phyloP scores from a whole-genome alignment of 176 grass and related monocot species.

The Eragrostis curvula region DNA sequence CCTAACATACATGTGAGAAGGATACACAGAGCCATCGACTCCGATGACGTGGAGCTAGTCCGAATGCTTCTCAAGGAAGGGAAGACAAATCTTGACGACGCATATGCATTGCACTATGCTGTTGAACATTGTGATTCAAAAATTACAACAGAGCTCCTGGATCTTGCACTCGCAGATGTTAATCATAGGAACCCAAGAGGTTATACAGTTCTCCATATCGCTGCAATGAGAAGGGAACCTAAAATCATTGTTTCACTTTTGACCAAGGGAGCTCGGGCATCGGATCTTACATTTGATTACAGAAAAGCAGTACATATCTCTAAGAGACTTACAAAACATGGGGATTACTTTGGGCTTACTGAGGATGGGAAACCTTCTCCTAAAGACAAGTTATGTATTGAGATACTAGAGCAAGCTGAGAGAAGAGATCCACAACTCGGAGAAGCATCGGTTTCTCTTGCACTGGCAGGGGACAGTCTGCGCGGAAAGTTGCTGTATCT shows the following conservation, averaged over 20 bases:
- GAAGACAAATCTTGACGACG: conserved; percentile 79
- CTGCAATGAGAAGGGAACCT: conserved; percentile 82
- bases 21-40: conserved; percentile 79
- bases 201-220: conserved; percentile 89
- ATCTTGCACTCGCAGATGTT: conserved; percentile 83
- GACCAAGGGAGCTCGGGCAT: conserved; percentile 82
- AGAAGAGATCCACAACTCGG: conserved; percentile 65
- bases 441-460: conserved; percentile 82
- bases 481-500: conserved; percentile 72
- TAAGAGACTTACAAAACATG: conserved; percentile 64
- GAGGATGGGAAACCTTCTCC: conserved; percentile 66
- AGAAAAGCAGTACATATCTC: conserved; percentile 88
- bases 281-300: conserved; percentile 69
- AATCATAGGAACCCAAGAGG: conserved; percentile 79
- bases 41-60: conserved; percentile 89
- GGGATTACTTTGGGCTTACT: conserved; percentile 50
- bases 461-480: conserved; percentile 60
- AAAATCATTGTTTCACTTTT: conserved; percentile 93
- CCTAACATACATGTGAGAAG: conserved; percentile 73
- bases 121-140: conserved; percentile 90
- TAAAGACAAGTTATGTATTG: conserved; percentile 71
- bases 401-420: conserved; percentile 84
- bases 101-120: conserved; percentile 93
- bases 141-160: conserved; percentile 85
- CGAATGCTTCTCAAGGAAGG: conserved; percentile 88